Evolutionary conservation across 176 grass and related monocot genomes (phyloP).

Genomic region (Neostapfia colusana): DNA sequence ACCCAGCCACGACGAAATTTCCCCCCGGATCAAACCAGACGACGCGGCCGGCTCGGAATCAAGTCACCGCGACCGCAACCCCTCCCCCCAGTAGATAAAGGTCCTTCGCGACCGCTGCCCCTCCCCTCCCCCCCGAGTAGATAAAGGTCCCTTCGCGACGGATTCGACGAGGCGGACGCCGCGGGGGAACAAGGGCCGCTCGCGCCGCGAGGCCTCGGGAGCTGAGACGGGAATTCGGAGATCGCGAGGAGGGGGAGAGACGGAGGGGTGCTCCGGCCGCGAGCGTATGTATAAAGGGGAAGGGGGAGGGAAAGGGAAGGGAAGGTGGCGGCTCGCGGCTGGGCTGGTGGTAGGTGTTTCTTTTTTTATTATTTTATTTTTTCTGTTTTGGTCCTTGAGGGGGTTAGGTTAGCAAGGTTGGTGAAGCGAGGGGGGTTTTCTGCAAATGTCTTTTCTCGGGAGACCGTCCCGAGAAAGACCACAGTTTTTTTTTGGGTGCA

Average conservation of each 20-base stretch:
- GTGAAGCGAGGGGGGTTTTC: too few relatives aligned
- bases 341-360: not conserved
- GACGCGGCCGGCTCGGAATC: not conserved
- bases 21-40: not conserved
- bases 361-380: too few relatives aligned
- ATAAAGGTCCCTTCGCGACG: constrained; percentile 15
- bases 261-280: not conserved
- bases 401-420: too few relatives aligned
- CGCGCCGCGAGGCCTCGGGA: constrained; percentile 27
- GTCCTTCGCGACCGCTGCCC: constrained; percentile 13
- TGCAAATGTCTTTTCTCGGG: too few relatives aligned
- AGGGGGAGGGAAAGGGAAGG: not conserved
- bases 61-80: not conserved
- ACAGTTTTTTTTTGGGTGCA: not conserved
- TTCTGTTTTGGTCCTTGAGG: too few relatives aligned
- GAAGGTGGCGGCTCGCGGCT: constrained; percentile 37
- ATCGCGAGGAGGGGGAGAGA: constrained; percentile 33
- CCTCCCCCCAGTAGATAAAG: not conserved
- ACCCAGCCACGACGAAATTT: constrained; percentile 6
- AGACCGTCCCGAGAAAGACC: not conserved
- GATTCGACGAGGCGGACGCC: constrained; percentile 9
- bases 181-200: too few relatives aligned
- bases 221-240: constrained; percentile 41
- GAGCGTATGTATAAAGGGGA: not conserved
- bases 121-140: not conserved